phyloP scores from a whole-genome alignment of 176 grass and related monocot genomes.

The Paspalum vaginatum region DNA sequence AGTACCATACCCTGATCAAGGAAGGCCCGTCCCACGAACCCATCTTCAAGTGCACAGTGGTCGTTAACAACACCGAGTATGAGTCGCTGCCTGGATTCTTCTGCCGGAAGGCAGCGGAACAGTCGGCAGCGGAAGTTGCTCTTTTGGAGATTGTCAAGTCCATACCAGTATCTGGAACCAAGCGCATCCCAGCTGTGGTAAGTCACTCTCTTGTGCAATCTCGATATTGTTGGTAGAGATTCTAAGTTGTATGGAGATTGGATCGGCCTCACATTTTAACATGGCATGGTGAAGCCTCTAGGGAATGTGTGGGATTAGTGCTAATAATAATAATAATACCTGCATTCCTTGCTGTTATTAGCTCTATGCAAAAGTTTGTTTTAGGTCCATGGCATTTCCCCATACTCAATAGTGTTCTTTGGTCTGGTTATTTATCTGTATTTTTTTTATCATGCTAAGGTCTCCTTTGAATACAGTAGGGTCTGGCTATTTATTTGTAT shows the following conservation, averaged over 20 bases:
- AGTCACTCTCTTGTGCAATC: slow-evolving; percentile 20
- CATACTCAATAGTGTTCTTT: neutral
- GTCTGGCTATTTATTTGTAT: too few relatives aligned
- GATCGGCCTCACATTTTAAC: neutral
- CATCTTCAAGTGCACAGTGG: slow-evolving; percentile 72
- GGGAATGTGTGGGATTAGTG: neutral
- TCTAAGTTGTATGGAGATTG: neutral
- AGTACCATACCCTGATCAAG: slow-evolving; percentile 76
- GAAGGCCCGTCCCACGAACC: slow-evolving; percentile 87
- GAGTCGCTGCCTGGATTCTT: slow-evolving; percentile 79
- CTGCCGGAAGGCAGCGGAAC: slow-evolving; percentile 56
- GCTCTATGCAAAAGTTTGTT: slow-evolving; percentile 5
- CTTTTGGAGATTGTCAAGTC: too few relatives aligned
- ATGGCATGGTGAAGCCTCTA: neutral
- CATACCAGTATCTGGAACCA: slow-evolving; percentile 8
- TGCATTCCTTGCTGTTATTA: neutral
- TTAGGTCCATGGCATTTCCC: neutral
- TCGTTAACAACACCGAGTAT: slow-evolving; percentile 63
- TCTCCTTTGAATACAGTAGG: too few relatives aligned
- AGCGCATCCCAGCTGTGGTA: slow-evolving; percentile 47
- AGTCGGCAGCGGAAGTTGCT: neutral
- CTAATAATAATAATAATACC: neutral
- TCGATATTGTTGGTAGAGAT: neutral
- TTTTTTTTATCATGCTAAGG: too few relatives aligned
- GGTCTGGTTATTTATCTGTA: too few relatives aligned